These are phyloP conservation scores for Fusarium subtropicale DNA, from an alignment of 2,329 filamentous ascomycete species.

Conservation along the genomic window DNA sequence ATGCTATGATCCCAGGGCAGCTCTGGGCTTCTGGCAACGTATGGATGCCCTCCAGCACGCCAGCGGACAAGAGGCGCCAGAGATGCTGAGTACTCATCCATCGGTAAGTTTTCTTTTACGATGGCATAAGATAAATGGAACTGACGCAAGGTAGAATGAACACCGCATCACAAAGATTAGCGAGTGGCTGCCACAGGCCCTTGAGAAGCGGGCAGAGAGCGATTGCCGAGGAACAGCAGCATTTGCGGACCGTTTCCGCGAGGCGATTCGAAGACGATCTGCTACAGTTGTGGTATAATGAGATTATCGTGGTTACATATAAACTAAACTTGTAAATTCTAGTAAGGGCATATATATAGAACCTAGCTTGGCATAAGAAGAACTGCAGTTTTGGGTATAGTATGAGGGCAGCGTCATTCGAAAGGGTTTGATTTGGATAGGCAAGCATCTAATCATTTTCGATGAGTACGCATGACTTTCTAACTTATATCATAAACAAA, in stretches of 20 bases:
- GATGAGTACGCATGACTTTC: background rate
- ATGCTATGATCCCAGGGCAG: slow-evolving; percentile 78
- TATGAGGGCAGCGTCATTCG: background rate
- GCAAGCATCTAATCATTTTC: background rate
- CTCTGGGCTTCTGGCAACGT: slow-evolving; percentile 73
- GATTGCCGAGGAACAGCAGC: slow-evolving; percentile 64
- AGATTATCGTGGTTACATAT: background rate
- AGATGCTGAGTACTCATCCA: slow-evolving; percentile 82
- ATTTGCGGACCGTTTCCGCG: slow-evolving; percentile 65
- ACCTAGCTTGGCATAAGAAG: background rate
- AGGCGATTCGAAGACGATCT: slow-evolving; percentile 56
- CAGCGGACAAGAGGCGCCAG: slow-evolving; percentile 65
- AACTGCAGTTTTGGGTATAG: background rate
- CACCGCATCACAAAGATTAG: slow-evolving; percentile 73
- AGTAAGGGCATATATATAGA: background rate
- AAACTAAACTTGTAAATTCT: background rate
- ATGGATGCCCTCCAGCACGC: slow-evolving; percentile 66
- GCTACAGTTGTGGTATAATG: slow-evolving; percentile 34
- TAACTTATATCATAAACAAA: background rate
- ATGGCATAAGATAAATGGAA: background rate
- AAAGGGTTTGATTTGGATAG: background rate
- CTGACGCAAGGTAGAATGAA: slow-evolving; percentile 59
- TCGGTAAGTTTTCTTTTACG: slow-evolving; percentile 62
- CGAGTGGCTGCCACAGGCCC: slow-evolving; percentile 70
- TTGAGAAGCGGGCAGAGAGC: slow-evolving; percentile 65